phyloP scores from a whole-genome alignment of 2,329 filamentous ascomycete species.

The Tolypocladium endophyticum region DNA sequence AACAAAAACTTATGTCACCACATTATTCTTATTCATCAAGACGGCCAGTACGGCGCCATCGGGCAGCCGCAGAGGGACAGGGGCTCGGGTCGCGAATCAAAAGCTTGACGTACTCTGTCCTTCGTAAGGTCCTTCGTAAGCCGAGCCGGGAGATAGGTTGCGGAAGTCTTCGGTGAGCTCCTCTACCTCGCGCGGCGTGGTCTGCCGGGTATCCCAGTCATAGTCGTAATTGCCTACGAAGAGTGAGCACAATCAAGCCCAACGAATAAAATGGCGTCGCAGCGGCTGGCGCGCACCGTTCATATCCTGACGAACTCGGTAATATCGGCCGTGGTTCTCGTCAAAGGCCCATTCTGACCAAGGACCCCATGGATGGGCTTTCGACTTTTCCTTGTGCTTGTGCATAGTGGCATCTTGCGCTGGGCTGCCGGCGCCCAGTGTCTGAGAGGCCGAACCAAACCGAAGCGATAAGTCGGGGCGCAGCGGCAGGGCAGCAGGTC shows the following conservation, averaged over 20 bases:
- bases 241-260: neutral
- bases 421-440: conserved; percentile 3
- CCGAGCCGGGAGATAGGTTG: conserved; percentile 4
- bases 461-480: neutral
- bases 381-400: conserved; percentile 16
- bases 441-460: neutral
- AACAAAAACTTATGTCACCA: neutral
- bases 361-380: conserved; percentile 13
- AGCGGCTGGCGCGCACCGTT: conserved; percentile 9
- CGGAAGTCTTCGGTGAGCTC: conserved; percentile 3
- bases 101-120: neutral
- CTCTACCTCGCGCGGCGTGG: conserved; percentile 3
- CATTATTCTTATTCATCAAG: neutral
- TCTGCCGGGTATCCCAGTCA: conserved; percentile 7
- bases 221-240: conserved; percentile 9
- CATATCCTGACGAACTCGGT: conserved; percentile 15
- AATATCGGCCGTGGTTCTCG: conserved; percentile 7
- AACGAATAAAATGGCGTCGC: neutral
- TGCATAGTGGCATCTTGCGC: conserved; percentile 18
- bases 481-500: neutral
- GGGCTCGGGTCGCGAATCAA: neutral
- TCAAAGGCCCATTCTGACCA: conserved; percentile 17
- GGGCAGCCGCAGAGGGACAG: neutral
- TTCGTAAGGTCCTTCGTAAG: conserved; percentile 3
- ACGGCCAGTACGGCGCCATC: neutral